Evolutionary conservation across 306 rosid genomes (phyloP).

Genomic region (Dalbergia cultrata): DNA sequence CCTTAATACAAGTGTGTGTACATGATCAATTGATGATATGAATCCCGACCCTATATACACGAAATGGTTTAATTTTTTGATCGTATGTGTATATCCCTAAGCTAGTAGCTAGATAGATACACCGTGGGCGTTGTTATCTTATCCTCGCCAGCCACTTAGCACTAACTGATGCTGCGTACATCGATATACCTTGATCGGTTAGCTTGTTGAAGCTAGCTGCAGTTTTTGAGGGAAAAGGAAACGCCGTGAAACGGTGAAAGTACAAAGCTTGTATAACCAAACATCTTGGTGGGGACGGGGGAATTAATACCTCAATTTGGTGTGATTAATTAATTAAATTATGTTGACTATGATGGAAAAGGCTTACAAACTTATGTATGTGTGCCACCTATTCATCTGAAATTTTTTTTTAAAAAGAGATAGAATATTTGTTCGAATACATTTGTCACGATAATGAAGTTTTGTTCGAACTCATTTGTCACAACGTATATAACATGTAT

Average conservation of each 20-base stretch:
- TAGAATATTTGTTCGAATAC: too few species aligned
- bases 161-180: too few species aligned
- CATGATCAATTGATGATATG: not conserved
- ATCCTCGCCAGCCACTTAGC: not conserved
- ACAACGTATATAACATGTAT: too few species aligned
- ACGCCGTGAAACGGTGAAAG: not conserved
- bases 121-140: not conserved
- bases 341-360: not conserved
- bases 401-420: too few species aligned
- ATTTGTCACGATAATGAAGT: too few species aligned
- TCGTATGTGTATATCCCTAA: not conserved
- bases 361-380: too few species aligned
- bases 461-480: too few species aligned
- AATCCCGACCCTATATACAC: not conserved
- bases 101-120: too few species aligned
- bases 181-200: too few species aligned
- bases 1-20: conserved; percentile 21
- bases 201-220: not conserved
- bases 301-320: not conserved
- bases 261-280: too few species aligned
- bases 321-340: not conserved
- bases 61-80: too few species aligned
- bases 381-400: too few species aligned
- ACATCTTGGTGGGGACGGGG: not conserved
- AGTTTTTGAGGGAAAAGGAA: not conserved